A percentile compares a stretch with the other conserved stretches of the same genome.
These are phyloP conservation scores for Colletotrichum sp. DNA, from an alignment of 2,329 filamentous ascomycete genomes.

Conservation along the genomic window DNA sequence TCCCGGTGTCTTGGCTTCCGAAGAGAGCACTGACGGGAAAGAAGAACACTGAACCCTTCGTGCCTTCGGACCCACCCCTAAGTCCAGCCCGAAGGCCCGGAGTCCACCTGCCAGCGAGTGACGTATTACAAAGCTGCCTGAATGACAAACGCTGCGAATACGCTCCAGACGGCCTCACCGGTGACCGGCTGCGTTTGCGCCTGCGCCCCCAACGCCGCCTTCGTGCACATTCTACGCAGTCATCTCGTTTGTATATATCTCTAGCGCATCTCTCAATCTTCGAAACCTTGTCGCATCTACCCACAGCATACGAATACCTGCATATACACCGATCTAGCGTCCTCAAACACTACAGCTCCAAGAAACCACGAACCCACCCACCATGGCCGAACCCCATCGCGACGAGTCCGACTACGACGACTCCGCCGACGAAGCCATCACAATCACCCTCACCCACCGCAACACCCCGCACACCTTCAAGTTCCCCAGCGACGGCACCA, in stretches of 20 bases:
- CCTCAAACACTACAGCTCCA: neutral
- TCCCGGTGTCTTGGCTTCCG: neutral
- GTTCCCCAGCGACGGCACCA: slow-evolving; percentile 50
- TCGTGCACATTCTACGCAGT: slow-evolving; percentile 6
- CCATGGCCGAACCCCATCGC: slow-evolving; percentile 20
- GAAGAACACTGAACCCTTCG: neutral
- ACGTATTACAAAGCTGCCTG: slow-evolving; percentile 48
- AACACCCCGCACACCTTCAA: slow-evolving; percentile 48
- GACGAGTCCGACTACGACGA: slow-evolving; percentile 7
- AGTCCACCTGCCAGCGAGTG: slow-evolving; percentile 16
- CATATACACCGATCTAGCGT: neutral
- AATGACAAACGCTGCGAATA: slow-evolving; percentile 27
- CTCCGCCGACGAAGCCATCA: slow-evolving; percentile 35
- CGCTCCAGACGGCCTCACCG: slow-evolving; percentile 24
- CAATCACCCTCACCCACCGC: slow-evolving; percentile 52
- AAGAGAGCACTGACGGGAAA: neutral
- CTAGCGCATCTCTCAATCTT: neutral
- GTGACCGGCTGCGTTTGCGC: slow-evolving; percentile 14
- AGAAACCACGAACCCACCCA: neutral
- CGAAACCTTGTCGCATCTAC: neutral
- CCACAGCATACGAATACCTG: slow-evolving; percentile 24
- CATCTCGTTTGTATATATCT: neutral
- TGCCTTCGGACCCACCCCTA: neutral
- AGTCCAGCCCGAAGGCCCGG: neutral
- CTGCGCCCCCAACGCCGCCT: neutral